Conservation (phyloP, 2,329 filamentous ascomycete species). For the Pseudopithomyces chartarum region DNA sequence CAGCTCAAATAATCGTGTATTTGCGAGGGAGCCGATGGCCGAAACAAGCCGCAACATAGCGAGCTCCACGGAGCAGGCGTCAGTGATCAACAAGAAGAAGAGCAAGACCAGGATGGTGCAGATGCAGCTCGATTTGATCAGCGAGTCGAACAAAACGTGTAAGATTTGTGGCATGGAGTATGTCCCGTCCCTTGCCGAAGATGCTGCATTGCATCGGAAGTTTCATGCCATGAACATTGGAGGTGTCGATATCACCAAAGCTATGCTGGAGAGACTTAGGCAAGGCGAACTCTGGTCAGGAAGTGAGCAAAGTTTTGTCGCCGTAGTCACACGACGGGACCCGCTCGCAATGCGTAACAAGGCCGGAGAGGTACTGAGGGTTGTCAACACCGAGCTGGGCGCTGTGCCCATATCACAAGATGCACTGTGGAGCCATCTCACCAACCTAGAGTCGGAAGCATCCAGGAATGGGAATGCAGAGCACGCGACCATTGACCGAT, state of each 20-base stretch:
- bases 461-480: conserved; percentile 25
- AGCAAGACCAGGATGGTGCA: conserved; percentile 55
- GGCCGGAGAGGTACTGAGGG: conserved; percentile 59
- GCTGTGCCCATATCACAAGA: conserved; percentile 64
- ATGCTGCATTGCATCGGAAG: conserved; percentile 65
- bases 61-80: conserved; percentile 29
- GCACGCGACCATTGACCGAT: conserved; percentile 51
- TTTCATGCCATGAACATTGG: conserved; percentile 67
- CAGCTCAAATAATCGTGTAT: conserved; percentile 18
- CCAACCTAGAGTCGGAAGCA: conserved; percentile 3
- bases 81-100: conserved; percentile 6
- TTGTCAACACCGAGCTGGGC: conserved; percentile 67
- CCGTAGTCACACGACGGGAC: conserved; percentile 62
- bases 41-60: conserved; percentile 43
- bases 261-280: conserved; percentile 58
- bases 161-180: conserved; percentile 69
- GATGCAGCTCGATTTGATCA: conserved; percentile 65
- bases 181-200: conserved; percentile 64
- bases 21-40: conserved; percentile 21
- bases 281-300: conserved; percentile 58
- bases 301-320: conserved; percentile 55
- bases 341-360: conserved; percentile 58
- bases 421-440: conserved; percentile 60
- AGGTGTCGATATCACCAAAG: conserved; percentile 65
- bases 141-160: conserved; percentile 62